A percentile compares a stretch with the other conserved stretches of the same genome.
Evolutionary conservation across 208 protist genomes (phyloP).

Genomic region (Phytomonas sp.): DNA sequence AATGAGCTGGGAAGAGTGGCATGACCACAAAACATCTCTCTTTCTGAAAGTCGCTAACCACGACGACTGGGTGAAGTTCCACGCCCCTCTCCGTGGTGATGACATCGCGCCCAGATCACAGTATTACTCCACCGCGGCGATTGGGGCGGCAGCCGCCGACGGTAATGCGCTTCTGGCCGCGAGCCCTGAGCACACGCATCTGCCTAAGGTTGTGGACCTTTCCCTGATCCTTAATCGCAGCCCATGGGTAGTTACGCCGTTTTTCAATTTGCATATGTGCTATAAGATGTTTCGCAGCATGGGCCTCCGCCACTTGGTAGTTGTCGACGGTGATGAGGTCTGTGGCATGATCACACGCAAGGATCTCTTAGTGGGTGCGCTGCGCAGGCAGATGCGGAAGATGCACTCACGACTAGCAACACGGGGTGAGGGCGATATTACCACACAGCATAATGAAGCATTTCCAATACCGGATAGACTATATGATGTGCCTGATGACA

Average conservation of each 20-base stretch:
- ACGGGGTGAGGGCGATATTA: background rate
- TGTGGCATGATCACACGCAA: slow-evolving; percentile 91
- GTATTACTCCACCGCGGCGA: background rate
- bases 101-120: no score
- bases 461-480: background rate
- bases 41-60: slow-evolving; percentile 41
- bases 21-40: slow-evolving; percentile 56
- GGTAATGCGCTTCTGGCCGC: background rate
- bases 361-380: slow-evolving; percentile 70
- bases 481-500: background rate
- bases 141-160: background rate
- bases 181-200: slow-evolving; percentile 5
- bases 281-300: slow-evolving; percentile 89
- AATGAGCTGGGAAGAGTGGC: slow-evolving; percentile 74
- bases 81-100: background rate
- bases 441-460: background rate
- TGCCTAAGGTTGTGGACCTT: slow-evolving; percentile 62
- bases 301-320: slow-evolving; percentile 90
- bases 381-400: slow-evolving; percentile 41
- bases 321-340: slow-evolving; percentile 78
- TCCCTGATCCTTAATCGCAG: slow-evolving; percentile 84
- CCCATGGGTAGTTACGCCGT: slow-evolving; percentile 80
- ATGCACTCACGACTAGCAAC: slow-evolving; percentile 26
- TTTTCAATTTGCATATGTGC: slow-evolving; percentile 80
- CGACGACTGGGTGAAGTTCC: slow-evolving; percentile 24